Conservation (phyloP, 2,329 filamentous ascomycete species). For the Talaromyces sp. region DNA sequence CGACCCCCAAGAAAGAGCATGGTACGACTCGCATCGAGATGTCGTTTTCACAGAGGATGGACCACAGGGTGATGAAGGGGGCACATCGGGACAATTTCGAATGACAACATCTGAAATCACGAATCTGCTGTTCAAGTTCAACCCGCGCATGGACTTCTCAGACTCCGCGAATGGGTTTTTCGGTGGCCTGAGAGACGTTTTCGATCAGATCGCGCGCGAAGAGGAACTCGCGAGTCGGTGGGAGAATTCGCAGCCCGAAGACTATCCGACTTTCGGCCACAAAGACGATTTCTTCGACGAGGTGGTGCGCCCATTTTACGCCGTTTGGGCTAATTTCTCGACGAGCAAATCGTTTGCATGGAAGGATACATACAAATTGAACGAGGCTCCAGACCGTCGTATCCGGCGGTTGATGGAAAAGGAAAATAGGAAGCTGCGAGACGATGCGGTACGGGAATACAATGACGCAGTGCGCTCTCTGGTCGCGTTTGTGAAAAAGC, state of each 20-base stretch:
- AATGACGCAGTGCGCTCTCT: conserved; percentile 86
- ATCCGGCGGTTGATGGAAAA: conserved; percentile 86
- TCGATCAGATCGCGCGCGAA: conserved; percentile 72
- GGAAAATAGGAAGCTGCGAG: conserved; percentile 79
- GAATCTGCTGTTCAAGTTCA: conserved; percentile 73
- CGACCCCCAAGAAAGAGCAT: conserved; percentile 88
- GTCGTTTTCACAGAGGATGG: conserved; percentile 67
- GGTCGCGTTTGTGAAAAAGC: conserved; percentile 81
- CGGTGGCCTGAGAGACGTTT: conserved; percentile 68
- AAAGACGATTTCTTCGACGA: conserved; percentile 70
- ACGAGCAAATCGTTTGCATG: conserved; percentile 84
- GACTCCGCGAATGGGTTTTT: conserved; percentile 81
- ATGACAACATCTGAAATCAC: conserved; percentile 77
- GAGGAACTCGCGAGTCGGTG: conserved; percentile 70
- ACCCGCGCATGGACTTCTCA: conserved; percentile 68
- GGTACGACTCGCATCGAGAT: conserved; percentile 94
- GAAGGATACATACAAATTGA: conserved; percentile 77
- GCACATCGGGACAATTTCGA: conserved; percentile 62
- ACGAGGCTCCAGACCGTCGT: conserved; percentile 80
- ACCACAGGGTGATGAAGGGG: conserved; percentile 30
- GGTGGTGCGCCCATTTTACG: conserved; percentile 75
- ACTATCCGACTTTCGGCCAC: conserved; percentile 79
- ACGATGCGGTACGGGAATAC: conserved; percentile 79
- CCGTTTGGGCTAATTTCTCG: conserved; percentile 70
- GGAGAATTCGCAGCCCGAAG: conserved; percentile 49